Evolutionary conservation across 768 basidiomycete genomes (phyloP).

Genomic region (Xerocomus brunneocitrinus): DNA sequence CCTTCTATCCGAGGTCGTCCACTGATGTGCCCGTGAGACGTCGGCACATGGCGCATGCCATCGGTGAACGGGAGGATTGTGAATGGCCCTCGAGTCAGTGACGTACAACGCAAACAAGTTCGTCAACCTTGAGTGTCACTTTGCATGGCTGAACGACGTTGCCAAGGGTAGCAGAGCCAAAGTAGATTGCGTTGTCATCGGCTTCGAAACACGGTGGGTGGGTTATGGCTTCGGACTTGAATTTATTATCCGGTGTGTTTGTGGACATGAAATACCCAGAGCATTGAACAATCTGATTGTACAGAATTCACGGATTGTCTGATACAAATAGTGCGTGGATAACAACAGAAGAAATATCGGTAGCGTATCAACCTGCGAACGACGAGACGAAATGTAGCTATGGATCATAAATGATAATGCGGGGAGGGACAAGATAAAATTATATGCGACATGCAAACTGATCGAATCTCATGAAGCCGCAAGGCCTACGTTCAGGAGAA

Average conservation of each 20-base stretch:
- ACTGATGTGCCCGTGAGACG: neutral
- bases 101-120: neutral
- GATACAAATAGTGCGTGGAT: neutral
- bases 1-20: neutral
- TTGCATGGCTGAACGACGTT: slow-evolving; percentile 4
- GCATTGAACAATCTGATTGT: neutral
- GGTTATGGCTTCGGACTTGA: neutral
- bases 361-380: neutral
- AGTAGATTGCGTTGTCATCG: slow-evolving; percentile 1
- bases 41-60: slow-evolving; percentile 1
- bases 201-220: slow-evolving; percentile 7
- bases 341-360: neutral
- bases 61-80: slow-evolving; percentile 7
- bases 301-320: neutral
- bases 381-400: neutral
- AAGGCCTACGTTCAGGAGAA: slow-evolving; percentile 1
- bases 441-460: neutral
- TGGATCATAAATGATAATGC: neutral
- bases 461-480: neutral
- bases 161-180: neutral
- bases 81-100: neutral
- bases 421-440: neutral
- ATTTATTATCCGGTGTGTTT: too few relatives aligned
- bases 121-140: slow-evolving; percentile 1
- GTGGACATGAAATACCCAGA: too few relatives aligned